phyloP scores from a whole-genome alignment of 1,284 basidiomycete species.

The Irpex rosettiformis region DNA sequence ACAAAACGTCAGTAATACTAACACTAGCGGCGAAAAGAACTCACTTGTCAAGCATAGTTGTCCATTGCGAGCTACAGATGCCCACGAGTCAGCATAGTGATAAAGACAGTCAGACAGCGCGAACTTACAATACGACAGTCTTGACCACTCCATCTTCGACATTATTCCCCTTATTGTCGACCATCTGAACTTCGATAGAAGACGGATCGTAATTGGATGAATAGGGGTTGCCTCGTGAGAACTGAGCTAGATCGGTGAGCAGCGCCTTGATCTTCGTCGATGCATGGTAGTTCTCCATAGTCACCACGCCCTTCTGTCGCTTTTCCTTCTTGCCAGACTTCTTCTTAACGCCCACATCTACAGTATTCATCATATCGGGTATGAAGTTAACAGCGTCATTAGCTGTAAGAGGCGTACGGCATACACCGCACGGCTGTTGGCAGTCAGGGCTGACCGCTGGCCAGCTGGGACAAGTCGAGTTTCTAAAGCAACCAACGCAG shows the following conservation, averaged over 20 bases:
- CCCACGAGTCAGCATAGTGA: constrained; percentile 7
- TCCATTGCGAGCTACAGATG: constrained; percentile 84
- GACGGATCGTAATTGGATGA: constrained; percentile 81
- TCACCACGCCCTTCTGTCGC: constrained; percentile 49
- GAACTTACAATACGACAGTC: constrained; percentile 87
- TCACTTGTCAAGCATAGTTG: constrained; percentile 90
- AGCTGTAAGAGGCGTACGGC: constrained; percentile 60
- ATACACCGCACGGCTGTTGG: constrained; percentile 69
- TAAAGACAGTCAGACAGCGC: constrained; percentile 1
- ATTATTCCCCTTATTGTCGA: constrained; percentile 70
- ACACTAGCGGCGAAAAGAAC: constrained; percentile 20
- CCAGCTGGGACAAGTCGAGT: constrained; percentile 75
- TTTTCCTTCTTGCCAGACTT: constrained; percentile 69
- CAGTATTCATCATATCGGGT: constrained; percentile 44
- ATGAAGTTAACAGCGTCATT: constrained; percentile 77
- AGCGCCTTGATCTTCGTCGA: constrained; percentile 87
- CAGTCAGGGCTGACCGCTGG: constrained; percentile 57
- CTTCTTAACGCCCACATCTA: constrained; percentile 49
- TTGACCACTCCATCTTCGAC: constrained; percentile 71
- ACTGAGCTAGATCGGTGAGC: constrained; percentile 69
- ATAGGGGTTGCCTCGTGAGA: constrained; percentile 77
- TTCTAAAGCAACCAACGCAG: constrained; percentile 80
- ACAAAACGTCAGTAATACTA: background rate
- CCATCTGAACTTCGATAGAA: constrained; percentile 67
- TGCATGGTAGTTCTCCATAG: constrained; percentile 61